phyloP scores from a whole-genome alignment of 495 filamentous ascomycete species.

The Lepidopterella palustris region DNA sequence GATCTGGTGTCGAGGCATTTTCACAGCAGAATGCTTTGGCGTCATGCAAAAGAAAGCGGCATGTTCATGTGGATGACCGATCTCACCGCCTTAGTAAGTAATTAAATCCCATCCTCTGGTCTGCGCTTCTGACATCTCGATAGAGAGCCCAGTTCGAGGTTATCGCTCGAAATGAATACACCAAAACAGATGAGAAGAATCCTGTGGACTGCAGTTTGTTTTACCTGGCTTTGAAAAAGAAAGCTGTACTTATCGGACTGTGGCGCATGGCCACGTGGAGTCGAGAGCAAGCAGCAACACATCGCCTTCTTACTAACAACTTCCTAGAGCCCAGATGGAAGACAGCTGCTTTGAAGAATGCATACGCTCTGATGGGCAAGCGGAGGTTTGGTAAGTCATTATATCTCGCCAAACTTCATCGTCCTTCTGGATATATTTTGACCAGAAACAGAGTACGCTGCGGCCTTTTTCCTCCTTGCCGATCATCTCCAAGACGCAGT shows the following conservation, averaged over 20 bases:
- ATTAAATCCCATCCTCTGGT: neutral
- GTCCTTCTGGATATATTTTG: neutral
- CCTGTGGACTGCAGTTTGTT: conserved; percentile 90
- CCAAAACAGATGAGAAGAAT: conserved; percentile 77
- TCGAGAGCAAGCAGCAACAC: conserved; percentile 73
- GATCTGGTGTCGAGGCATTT: conserved; percentile 82
- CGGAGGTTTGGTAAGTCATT: conserved; percentile 65
- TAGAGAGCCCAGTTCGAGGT: conserved; percentile 77
- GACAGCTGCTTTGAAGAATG: conserved; percentile 90
- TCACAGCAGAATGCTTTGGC: conserved; percentile 73
- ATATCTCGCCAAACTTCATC: neutral
- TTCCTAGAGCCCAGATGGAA: conserved; percentile 82
- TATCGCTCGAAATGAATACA: conserved; percentile 89
- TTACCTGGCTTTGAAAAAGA: conserved; percentile 88
- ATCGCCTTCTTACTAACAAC: conserved; percentile 72
- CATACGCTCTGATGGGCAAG: conserved; percentile 91
- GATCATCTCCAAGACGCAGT: conserved; percentile 79
- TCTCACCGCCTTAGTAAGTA: conserved; percentile 61
- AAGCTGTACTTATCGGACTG: conserved; percentile 80
- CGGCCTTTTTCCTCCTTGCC: conserved; percentile 90
- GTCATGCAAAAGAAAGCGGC: conserved; percentile 75
- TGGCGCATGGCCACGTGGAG: conserved; percentile 96
- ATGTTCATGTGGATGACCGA: conserved; percentile 95
- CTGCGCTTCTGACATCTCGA: neutral
- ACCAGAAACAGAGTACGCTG: conserved; percentile 70